Evolutionary conservation across 2,329 filamentous ascomycete species (phyloP), one percentile per base, ranked within the genome.

Genomic region (Paecilomyces variotii): DNA sequence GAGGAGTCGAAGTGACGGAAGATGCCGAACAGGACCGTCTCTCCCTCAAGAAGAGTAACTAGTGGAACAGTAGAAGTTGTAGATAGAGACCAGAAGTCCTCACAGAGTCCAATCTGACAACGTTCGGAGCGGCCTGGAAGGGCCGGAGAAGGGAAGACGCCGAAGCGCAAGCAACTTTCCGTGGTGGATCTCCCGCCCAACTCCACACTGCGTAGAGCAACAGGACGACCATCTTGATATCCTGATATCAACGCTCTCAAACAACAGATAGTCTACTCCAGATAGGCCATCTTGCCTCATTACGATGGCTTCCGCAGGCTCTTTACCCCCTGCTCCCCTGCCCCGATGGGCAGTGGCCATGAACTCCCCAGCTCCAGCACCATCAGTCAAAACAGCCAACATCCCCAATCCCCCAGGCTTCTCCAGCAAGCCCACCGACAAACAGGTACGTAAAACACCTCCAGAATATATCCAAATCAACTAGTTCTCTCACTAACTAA

Each of bases 321-420:
- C 25, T 57, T 67, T 59, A 65, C 70, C 58, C 60, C 72, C 72
- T 51, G 77, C 78, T 49, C 80, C 78, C 54, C 82, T 81, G 54
- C 92, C 92, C 34, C 80, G 83, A 81, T 99, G 94, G 94, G 90
- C 93, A 34, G 76, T 87, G 63, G 87, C 95, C 68, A 83, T 97
- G 65, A 87, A 87, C 70, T 84, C 84, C 52, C 84, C 90, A 32
- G 85, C 90, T 26, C 72, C 83, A 26, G 71, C 84, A 55, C 89
- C 85, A 72, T 75, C 86, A 56, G 91, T 90, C 76, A 81, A 83
- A 60, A 71, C 74, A 55, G 71, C 79, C 66, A 83, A 82, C 71
- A 86, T 97, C 65, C 82, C 88, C 59, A 92, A 99, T 73, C 94
- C 94, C 55, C 90, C 90, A 57, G 93, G 94, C 70, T 97, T 87